Percentiles rank a stretch among this genome's conserved stretches.
Evolutionary conservation across 2,329 filamentous ascomycete genomes (phyloP).

Genomic region (Cryphonectria naterciae): DNA sequence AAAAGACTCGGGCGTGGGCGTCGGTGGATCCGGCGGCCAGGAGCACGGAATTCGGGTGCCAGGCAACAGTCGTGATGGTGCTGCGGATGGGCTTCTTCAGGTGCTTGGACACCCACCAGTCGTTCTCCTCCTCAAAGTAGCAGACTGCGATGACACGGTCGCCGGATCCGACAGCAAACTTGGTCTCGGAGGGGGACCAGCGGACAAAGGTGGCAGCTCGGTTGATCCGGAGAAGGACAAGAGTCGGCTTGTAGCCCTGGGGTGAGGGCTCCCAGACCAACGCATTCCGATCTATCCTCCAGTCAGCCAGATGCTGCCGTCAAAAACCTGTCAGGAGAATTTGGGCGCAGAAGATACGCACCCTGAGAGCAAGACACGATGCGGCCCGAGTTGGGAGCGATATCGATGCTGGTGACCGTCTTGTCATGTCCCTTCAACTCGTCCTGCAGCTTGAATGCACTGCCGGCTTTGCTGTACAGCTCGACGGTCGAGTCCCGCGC

Average conservation of each 20-base stretch:
- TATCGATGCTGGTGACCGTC: slow-evolving; percentile 93
- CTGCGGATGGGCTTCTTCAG: slow-evolving; percentile 98
- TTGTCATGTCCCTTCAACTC: slow-evolving; percentile 97
- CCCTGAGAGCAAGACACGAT: slow-evolving; percentile 98
- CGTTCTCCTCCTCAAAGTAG: slow-evolving; percentile 99
- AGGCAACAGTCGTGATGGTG: slow-evolving; percentile 91
- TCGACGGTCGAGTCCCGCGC: slow-evolving; percentile 89
- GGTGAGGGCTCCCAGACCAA: slow-evolving; percentile 97
- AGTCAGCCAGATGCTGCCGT: slow-evolving; percentile 13
- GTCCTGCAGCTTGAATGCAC: slow-evolving; percentile 81
- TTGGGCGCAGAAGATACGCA: slow-evolving; percentile 42
- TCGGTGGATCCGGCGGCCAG: slow-evolving; percentile 96
- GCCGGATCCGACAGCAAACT: slow-evolving; percentile 96
- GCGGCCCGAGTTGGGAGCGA: slow-evolving; percentile 85
- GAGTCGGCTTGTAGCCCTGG: slow-evolving; percentile 91
- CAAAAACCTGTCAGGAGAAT: too few species aligned
- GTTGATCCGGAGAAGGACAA: slow-evolving; percentile 96
- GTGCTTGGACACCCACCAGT: slow-evolving; percentile 99
- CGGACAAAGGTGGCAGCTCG: slow-evolving; percentile 94
- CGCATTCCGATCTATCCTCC: slow-evolving; percentile 82
- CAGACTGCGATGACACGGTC: slow-evolving; percentile 95
- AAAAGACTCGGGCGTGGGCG: slow-evolving; percentile 93
- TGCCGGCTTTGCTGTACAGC: slow-evolving; percentile 77
- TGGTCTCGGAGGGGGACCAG: slow-evolving; percentile 95
- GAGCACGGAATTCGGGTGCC: slow-evolving; percentile 97